Evolutionary conservation across 495 filamentous ascomycete species (phyloP).

Genomic region (Neurospora sp.): DNA sequence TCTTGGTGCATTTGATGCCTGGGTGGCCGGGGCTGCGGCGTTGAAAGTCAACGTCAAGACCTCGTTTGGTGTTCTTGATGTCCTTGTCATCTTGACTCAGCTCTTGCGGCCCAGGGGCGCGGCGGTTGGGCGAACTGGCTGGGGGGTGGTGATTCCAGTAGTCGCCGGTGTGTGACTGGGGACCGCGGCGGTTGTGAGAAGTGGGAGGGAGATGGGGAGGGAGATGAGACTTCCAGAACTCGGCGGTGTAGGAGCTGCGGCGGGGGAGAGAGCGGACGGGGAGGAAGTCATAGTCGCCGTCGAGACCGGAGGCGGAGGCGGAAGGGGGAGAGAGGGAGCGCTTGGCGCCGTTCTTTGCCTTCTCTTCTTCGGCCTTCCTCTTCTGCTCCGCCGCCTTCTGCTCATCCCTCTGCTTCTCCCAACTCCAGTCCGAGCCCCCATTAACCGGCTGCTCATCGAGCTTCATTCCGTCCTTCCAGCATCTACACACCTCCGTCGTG

Average conservation of each 20-base stretch:
- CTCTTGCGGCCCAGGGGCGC: neutral
- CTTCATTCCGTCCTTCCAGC: too few relatives aligned
- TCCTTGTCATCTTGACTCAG: neutral
- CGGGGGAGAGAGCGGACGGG: neutral
- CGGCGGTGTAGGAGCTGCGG: neutral
- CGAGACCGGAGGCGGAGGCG: neutral
- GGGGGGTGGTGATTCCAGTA: neutral
- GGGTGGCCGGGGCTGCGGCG: neutral
- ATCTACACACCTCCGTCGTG: too few relatives aligned
- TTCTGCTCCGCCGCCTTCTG: too few relatives aligned
- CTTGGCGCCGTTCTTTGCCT: too few relatives aligned
- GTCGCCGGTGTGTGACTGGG: neutral
- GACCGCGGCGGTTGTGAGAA: neutral
- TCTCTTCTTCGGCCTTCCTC: too few relatives aligned
- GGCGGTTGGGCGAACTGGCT: neutral
- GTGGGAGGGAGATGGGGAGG: neutral
- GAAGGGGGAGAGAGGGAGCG: neutral
- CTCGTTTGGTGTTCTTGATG: neutral
- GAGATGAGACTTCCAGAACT: neutral
- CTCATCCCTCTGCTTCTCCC: too few relatives aligned
- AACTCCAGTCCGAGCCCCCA: too few relatives aligned
- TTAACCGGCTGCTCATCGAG: neutral
- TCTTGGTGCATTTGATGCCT: neutral
- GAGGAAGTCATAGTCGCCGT: neutral
- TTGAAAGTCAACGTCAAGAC: neutral